Conservation (phyloP, 345 rosid genomes). For the Leavenworthia alabamica region DNA sequence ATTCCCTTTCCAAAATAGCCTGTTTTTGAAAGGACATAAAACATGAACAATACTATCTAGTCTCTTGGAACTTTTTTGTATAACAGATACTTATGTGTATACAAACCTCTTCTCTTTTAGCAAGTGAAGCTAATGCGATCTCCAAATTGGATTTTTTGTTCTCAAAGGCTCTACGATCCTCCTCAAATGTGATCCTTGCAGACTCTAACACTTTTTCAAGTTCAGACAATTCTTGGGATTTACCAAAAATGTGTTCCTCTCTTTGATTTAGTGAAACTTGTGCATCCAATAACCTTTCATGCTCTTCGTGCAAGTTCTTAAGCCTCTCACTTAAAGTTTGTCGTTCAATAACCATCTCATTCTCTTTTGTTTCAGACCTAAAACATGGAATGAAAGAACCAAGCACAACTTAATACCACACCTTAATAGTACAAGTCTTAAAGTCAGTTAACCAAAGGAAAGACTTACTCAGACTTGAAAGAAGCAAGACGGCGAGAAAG, state of each 20-base stretch:
- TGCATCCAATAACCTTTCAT: slow-evolving; percentile 66
- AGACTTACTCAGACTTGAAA: slow-evolving; percentile 73
- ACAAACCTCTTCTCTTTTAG: slow-evolving; percentile 76
- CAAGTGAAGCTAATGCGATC: slow-evolving; percentile 39
- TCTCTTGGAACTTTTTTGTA: background rate
- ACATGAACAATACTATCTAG: background rate
- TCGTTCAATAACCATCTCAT: slow-evolving; percentile 55
- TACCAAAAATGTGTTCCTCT: slow-evolving; percentile 65
- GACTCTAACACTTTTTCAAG: slow-evolving; percentile 54
- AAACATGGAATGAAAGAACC: slow-evolving; percentile 8
- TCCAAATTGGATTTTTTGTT: slow-evolving; percentile 56
- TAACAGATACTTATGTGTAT: slow-evolving; percentile 2
- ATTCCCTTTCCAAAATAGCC: slow-evolving; percentile 57
- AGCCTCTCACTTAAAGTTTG: slow-evolving; percentile 66
- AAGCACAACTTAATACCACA: background rate
- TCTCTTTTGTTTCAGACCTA: slow-evolving; percentile 85
- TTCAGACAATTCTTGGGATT: slow-evolving; percentile 59
- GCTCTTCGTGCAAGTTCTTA: slow-evolving; percentile 68
- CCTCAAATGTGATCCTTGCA: slow-evolving; percentile 45
- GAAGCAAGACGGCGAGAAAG: slow-evolving; percentile 47
- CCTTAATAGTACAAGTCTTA: background rate
- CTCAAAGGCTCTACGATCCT: slow-evolving; percentile 45
- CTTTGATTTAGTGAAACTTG: slow-evolving; percentile 72
- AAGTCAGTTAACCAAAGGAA: slow-evolving; percentile 4
- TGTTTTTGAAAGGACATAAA: slow-evolving; percentile 25